These are phyloP conservation scores for Entomophthora muscae DNA, from an alignment of 371 early-diverging fungal species.

Conservation along the genomic window DNA sequence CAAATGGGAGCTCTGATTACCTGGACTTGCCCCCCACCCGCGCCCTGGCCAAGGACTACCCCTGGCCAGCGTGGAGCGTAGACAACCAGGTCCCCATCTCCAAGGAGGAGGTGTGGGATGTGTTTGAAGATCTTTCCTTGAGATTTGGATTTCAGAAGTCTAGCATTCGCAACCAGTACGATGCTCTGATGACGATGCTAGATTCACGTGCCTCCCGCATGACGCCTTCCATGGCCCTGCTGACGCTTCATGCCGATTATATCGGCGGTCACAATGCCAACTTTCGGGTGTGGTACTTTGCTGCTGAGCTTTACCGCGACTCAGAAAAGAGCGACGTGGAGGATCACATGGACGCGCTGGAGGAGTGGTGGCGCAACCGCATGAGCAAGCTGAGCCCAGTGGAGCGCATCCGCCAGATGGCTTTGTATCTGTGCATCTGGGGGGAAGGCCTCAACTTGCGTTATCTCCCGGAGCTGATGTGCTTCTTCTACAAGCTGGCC, in stretches of 20 bases:
- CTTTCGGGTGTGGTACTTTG: constrained; percentile 74
- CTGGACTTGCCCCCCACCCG: background rate
- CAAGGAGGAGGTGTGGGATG: constrained; percentile 38
- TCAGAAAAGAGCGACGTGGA: constrained; percentile 24
- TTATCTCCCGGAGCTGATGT: constrained; percentile 60
- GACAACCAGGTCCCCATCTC: constrained; percentile 39
- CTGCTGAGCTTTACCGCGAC: constrained; percentile 53
- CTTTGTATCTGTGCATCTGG: constrained; percentile 69
- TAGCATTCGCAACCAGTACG: constrained; percentile 52
- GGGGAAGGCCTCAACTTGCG: constrained; percentile 70
- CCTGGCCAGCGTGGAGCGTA: constrained; percentile 47
- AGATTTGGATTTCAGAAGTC: constrained; percentile 73
- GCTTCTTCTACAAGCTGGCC: constrained; percentile 68
- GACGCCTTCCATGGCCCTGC: constrained; percentile 48
- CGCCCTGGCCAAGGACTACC: constrained; percentile 14
- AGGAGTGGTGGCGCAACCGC: constrained; percentile 43
- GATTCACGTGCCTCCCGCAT: constrained; percentile 71
- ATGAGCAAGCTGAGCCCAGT: constrained; percentile 55
- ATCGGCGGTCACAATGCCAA: constrained; percentile 73
- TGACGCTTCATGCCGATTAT: constrained; percentile 68
- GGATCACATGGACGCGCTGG: constrained; percentile 21
- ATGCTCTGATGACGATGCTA: constrained; percentile 60
- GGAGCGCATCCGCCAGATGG: constrained; percentile 51
- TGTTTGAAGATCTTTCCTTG: constrained; percentile 34
- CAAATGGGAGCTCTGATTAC: background rate